These are phyloP conservation scores for Botrytis tulipae DNA, from an alignment of 2,329 filamentous ascomycete species.

Conservation along the genomic window DNA sequence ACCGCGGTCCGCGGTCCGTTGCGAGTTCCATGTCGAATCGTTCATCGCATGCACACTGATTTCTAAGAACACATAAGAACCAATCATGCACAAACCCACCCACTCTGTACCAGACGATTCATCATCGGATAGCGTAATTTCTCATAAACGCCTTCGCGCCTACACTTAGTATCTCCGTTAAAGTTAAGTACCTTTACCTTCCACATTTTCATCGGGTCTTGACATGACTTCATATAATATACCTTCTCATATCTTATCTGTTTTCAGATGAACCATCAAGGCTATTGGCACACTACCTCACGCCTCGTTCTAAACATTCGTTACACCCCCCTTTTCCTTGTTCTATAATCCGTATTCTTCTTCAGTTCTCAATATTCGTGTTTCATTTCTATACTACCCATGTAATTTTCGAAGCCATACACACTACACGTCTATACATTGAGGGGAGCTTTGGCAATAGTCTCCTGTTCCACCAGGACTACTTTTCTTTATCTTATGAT, in stretches of 20 bases:
- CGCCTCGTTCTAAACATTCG: neutral
- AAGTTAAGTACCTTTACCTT: slow-evolving; percentile 6
- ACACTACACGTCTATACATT: neutral
- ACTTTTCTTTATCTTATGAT: neutral
- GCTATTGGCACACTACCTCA: neutral
- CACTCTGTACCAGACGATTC: neutral
- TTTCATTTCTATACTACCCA: neutral
- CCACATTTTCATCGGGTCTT: neutral
- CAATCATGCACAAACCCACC: slow-evolving; percentile 20
- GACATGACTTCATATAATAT: slow-evolving; percentile 5
- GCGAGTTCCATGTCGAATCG: slow-evolving; percentile 5
- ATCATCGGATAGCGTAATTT: slow-evolving; percentile 20
- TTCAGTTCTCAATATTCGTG: neutral
- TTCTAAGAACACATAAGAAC: slow-evolving; percentile 11
- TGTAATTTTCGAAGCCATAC: neutral
- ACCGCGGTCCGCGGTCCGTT: slow-evolving; percentile 6
- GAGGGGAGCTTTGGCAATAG: slow-evolving; percentile 6
- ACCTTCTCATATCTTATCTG: neutral
- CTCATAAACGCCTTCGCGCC: slow-evolving; percentile 18
- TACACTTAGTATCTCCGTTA: slow-evolving; percentile 10
- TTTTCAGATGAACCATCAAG: neutral
- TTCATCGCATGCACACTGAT: slow-evolving; percentile 4
- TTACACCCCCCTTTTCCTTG: neutral
- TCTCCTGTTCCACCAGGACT: neutral
- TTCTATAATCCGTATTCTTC: neutral